Evolutionary conservation across 2,329 filamentous ascomycete species (phyloP).

Genomic region (Zymoseptoria tritici): DNA sequence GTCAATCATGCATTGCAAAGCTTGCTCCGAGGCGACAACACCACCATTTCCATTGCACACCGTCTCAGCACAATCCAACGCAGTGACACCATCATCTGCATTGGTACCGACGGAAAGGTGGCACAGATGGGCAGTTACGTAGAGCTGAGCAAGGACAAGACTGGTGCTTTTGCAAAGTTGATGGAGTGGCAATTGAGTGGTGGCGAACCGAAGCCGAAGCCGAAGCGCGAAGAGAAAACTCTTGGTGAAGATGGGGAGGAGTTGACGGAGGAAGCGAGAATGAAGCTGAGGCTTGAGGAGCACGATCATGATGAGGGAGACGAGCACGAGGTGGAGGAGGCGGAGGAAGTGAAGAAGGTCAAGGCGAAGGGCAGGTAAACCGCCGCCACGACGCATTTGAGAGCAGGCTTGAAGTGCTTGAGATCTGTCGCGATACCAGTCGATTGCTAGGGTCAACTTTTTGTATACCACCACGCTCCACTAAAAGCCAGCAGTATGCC

Average conservation of each 20-base stretch:
- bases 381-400: conserved; percentile 22
- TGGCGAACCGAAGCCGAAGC: conserved; percentile 35
- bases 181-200: conserved; percentile 99
- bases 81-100: conserved; percentile 87
- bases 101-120: conserved; percentile 77
- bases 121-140: conserved; percentile 83
- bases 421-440: background rate
- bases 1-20: conserved; percentile 83
- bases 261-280: conserved; percentile 38
- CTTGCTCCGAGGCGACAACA: conserved; percentile 79
- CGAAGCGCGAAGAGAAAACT: conserved; percentile 1
- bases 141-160: conserved; percentile 62
- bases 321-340: conserved; percentile 29
- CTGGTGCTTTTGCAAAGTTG: conserved; percentile 83
- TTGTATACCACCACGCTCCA: conserved; percentile 4
- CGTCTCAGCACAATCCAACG: conserved; percentile 93
- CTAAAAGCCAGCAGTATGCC: background rate
- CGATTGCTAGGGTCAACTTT: background rate
- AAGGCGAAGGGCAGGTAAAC: conserved; percentile 25
- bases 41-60: conserved; percentile 96
- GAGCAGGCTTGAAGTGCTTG: conserved; percentile 11
- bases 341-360: conserved; percentile 27
- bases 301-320: conserved; percentile 27
- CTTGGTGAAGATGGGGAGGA: conserved; percentile 3
- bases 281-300: conserved; percentile 36